Conservation (phyloP, 2,329 filamentous ascomycete genomes). For the Clonostachys sp. region DNA sequence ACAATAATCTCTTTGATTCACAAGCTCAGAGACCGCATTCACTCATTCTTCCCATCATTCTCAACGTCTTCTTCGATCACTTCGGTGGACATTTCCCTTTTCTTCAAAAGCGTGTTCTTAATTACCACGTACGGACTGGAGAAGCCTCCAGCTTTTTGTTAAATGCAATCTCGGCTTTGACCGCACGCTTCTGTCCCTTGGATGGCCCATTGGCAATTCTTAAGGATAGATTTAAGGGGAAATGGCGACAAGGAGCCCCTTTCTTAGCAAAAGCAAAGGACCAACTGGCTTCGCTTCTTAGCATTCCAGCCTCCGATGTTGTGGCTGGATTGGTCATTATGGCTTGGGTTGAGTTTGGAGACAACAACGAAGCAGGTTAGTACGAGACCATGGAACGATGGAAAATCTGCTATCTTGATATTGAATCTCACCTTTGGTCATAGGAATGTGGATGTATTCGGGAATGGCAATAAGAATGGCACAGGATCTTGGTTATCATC, state of each 20-base stretch:
- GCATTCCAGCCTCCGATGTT: not conserved
- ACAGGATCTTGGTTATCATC: conserved; percentile 37
- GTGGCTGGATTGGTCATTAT: not conserved
- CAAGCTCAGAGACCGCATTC: not conserved
- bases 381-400: no score
- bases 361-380: not conserved
- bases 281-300: not conserved
- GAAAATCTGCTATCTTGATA: no score
- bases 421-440: no score
- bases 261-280: not conserved
- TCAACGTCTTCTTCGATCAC: not conserved
- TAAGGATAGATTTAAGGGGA: not conserved
- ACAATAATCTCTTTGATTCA: not conserved
- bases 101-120: not conserved
- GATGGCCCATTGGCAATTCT: not conserved
- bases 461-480: conserved; percentile 40
- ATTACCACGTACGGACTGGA: not conserved
- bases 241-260: not conserved
- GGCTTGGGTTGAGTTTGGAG: not conserved
- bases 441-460: conserved; percentile 35
- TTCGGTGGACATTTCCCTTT: not conserved
- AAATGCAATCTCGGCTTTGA: not conserved
- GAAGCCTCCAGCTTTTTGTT: not conserved
- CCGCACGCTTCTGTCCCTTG: not conserved
- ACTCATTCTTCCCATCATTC: not conserved